Base-by-base conservation (phyloP, 1,284 basidiomycete genomes). In the Schizopora paradoxa region DNA sequence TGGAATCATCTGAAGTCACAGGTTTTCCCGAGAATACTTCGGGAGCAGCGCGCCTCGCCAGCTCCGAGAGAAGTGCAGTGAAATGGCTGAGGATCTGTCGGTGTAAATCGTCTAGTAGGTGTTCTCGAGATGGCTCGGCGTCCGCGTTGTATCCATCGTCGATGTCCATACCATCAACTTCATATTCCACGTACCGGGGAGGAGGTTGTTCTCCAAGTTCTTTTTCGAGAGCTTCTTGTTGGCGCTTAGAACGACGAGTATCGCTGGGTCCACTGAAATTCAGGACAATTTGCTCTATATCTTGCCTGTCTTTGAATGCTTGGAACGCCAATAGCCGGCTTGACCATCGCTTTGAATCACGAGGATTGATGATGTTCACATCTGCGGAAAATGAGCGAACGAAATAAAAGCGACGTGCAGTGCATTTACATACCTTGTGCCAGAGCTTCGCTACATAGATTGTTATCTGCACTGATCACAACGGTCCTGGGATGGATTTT, bases 81-180 rank as follows among this genome's bases (percentile, higher is more conserved):
- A 88, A 87, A 58, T 86, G 77, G 38, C 80, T 77, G 41, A 84
- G 70, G 37, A 86, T 72, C 54, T 84, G 76, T 25, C 77, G 59
- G 57, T 88, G 86, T 33, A 88, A 70, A 46, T 73, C 65, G 60
- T 83, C 81, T 47, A 82, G 66, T 3, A 80, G 70, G 57, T 85
- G 76, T 37, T 67, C 71, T 32, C 49, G 45, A n/a, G 45, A 45
- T 25, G 45, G 39, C 4, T 53, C 45, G 16, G 49, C 35, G 14
- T 59, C 53, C 3, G 58, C 53, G 35, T 53, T 54, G 19, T 31
- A 49, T 10, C 45, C 75, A 31, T 79, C 75, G 54, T 86, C 83
- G 16, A 84, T 61, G 48, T 79, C 73, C 79, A 82, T 81, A 45
- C 61, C 62, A 51, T 79, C 74, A 13, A 72, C 70, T 35, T 70